Conservation (phyloP, 441 rosid species). For the Eruca vesicaria region DNA sequence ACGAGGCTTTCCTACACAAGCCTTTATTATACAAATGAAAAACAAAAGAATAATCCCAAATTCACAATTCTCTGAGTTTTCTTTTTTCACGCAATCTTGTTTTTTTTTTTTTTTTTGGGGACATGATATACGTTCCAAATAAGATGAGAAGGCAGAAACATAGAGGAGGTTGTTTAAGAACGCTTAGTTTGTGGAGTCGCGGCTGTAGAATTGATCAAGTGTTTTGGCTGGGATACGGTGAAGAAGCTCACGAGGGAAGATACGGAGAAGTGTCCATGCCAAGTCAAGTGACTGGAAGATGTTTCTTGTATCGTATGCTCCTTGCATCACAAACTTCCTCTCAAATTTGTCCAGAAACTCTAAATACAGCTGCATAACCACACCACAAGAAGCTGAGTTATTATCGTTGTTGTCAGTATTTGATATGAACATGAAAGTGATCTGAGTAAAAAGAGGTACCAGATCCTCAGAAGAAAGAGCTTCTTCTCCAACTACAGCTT, state of each 20-base stretch:
- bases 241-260: conserved; percentile 98
- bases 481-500: conserved; percentile 99
- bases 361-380: conserved; percentile 68
- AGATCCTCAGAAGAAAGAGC: conserved; percentile 98
- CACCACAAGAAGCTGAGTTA: not conserved
- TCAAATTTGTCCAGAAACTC: conserved; percentile 98
- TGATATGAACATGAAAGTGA: not conserved
- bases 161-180: not conserved
- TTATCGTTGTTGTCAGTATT: not conserved
- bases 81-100: not conserved
- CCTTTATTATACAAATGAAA: conserved; percentile 26
- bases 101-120: not conserved
- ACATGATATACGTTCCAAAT: not conserved
- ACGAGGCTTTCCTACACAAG: not conserved
- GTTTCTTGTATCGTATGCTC: conserved; percentile 97
- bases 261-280: conserved; percentile 98
- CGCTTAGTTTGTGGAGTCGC: conserved; percentile 51
- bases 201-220: conserved; percentile 85
- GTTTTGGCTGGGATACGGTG: conserved; percentile 99
- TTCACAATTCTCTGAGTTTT: conserved; percentile 21
- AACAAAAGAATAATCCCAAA: conserved; percentile 9
- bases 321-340: conserved; percentile 95
- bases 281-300: conserved; percentile 96
- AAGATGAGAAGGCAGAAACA: conserved; percentile 11
- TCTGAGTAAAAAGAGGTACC: conserved; percentile 44